Evolutionary conservation across 495 filamentous ascomycete genomes (phyloP).

Genomic region (Talaromyces thailandensis): DNA sequence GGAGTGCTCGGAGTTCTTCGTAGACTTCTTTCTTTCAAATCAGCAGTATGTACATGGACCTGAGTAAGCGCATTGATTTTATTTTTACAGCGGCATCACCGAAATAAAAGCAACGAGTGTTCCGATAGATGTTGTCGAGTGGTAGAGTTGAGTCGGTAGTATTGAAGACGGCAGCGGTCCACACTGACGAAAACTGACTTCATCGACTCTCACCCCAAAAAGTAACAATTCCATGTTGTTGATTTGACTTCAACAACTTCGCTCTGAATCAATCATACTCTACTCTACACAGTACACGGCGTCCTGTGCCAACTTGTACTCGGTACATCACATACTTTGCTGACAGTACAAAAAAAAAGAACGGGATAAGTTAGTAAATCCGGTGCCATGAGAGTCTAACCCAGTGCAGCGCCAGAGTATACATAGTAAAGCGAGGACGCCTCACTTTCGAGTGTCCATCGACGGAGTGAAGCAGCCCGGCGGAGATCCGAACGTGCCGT

Average conservation of each 20-base stretch:
- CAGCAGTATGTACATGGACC: not conserved
- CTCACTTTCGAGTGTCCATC: not conserved
- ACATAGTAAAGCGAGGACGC: not conserved
- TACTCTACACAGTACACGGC: not conserved
- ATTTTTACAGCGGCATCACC: not conserved
- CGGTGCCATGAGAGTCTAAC: not conserved
- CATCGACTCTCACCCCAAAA: not conserved
- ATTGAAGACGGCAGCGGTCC: not conserved
- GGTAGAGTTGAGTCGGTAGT: not conserved
- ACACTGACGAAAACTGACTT: not conserved
- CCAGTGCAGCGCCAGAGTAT: not conserved
- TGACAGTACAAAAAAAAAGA: not conserved
- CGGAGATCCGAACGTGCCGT: not conserved
- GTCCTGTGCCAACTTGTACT: not conserved
- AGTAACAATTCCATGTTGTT: not conserved
- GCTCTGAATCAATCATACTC: not conserved
- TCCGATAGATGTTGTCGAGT: not conserved
- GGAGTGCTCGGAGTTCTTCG: not conserved
- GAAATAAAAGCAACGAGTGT: not conserved
- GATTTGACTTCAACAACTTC: not conserved
- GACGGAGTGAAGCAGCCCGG: not conserved
- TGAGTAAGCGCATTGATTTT: not conserved
- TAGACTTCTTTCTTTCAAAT: not conserved
- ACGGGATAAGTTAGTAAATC: not conserved
- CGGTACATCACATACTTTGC: not conserved